Percentiles rank a stretch among this genome's conserved stretches.
Evolutionary conservation across 2,329 filamentous ascomycete species (phyloP).

Genomic region (Exophiala sideris): DNA sequence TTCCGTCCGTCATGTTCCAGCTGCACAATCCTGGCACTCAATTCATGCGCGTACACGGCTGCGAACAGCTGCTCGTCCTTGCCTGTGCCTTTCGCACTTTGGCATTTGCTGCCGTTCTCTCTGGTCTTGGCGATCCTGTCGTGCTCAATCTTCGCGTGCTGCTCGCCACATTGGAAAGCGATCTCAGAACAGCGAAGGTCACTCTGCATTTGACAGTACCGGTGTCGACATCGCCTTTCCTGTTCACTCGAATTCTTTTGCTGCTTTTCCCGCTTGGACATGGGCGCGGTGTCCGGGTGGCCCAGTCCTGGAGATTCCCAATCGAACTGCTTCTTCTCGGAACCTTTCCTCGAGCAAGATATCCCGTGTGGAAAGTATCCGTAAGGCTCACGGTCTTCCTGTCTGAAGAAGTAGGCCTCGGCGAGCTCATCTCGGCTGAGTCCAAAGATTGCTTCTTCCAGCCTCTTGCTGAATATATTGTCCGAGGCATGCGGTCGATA

Average conservation of each 20-base stretch:
- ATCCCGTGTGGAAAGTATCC: not conserved
- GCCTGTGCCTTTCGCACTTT: constrained; percentile 19
- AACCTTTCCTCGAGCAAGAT: too few species aligned
- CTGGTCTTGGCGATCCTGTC: not conserved
- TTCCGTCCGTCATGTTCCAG: constrained; percentile 17
- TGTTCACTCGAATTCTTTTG: constrained; percentile 7
- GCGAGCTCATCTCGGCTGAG: constrained; percentile 9
- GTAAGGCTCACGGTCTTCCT: constrained; percentile 10
- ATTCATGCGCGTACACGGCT: constrained; percentile 19
- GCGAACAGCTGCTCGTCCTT: constrained; percentile 24
- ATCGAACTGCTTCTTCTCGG: not conserved
- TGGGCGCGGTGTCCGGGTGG: not conserved
- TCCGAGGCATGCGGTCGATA: constrained; percentile 6
- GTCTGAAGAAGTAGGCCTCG: constrained; percentile 8
- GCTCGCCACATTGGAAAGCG: constrained; percentile 5
- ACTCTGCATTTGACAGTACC: constrained; percentile 15
- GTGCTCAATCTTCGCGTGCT: constrained; percentile 7
- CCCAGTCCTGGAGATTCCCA: not conserved
- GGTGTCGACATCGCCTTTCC: constrained; percentile 18
- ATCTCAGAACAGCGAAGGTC: constrained; percentile 16
- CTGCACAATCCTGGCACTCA: constrained; percentile 16
- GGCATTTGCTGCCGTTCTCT: constrained; percentile 2
- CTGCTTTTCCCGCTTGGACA: not conserved
- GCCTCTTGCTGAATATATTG: constrained; percentile 10
- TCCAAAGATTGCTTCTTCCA: constrained; percentile 8